Evolutionary conservation across 768 basidiomycete genomes (phyloP).

Genomic region (Suillus subalutaceus): DNA sequence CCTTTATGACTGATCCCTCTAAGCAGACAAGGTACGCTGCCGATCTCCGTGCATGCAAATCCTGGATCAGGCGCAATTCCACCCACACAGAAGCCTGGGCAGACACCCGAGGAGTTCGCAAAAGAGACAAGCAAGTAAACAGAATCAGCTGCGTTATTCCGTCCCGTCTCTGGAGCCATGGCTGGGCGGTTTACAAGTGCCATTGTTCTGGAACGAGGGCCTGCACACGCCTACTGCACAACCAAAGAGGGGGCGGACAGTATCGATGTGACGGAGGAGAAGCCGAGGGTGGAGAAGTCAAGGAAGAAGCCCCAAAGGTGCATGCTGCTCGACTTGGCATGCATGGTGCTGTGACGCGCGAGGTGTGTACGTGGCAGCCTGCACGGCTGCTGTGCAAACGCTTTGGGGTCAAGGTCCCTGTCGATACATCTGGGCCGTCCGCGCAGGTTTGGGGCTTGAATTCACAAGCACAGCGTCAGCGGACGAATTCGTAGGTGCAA

Average conservation of each 20-base stretch:
- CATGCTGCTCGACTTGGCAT: slow-evolving; percentile 85
- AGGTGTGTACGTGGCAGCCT: slow-evolving; percentile 76
- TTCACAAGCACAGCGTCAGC: slow-evolving; percentile 7
- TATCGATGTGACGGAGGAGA: slow-evolving; percentile 42
- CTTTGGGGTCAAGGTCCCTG: slow-evolving; percentile 88
- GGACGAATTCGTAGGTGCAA: neutral
- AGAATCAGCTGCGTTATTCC: slow-evolving; percentile 83
- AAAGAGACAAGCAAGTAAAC: slow-evolving; percentile 86
- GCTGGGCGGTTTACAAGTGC: no score
- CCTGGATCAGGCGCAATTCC: slow-evolving; percentile 45
- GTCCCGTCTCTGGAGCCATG: slow-evolving; percentile 68
- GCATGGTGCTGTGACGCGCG: slow-evolving; percentile 88
- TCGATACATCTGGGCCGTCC: slow-evolving; percentile 33
- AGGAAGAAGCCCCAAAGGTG: slow-evolving; percentile 74
- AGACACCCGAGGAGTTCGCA: slow-evolving; percentile 69
- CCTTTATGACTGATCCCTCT: slow-evolving; percentile 72
- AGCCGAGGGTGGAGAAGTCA: slow-evolving; percentile 39
- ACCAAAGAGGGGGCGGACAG: slow-evolving; percentile 43
- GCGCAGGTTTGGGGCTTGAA: slow-evolving; percentile 21
- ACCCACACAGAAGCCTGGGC: slow-evolving; percentile 55
- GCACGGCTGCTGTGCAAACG: slow-evolving; percentile 86
- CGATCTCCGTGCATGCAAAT: slow-evolving; percentile 74
- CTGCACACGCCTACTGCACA: slow-evolving; percentile 60
- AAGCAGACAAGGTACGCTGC: slow-evolving; percentile 87
- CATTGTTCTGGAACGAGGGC: slow-evolving; percentile 69